Base-by-base conservation (phyloP, 805 yeast species). In the Scheffersomyces spartinae region DNA sequence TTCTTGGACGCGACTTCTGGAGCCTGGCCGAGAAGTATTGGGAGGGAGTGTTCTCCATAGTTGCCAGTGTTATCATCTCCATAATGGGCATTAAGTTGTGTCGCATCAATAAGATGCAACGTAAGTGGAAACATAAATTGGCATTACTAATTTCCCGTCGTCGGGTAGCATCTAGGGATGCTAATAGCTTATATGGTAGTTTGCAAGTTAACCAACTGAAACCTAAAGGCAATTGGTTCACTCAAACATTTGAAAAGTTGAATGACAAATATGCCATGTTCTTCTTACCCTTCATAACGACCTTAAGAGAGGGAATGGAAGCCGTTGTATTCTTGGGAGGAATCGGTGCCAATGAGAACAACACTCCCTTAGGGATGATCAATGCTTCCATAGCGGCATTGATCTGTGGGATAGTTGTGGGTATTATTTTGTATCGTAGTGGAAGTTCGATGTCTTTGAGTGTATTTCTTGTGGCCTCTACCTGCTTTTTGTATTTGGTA, bases 301-400 rank as follows among this genome's bases (percentile, higher is more conserved):
- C 94, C 4, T 55, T 85, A 25, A 68, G 95, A 45, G 95, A 85
- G 50, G 94, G 95, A 2, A 56, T 85, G 27, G 95, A 85, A 49
- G 95, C 95, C 0, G 85, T 85, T 18, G 91, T 85, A 3, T 85
- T 85, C 40, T 65, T 85, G 21, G 95, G 95, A 3, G 96, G 95
- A 15, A 75, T 85, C 21, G 66, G 66, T 3, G n/a, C n/a, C n/a
- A 84, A 84, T 13, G 71, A 81, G 31, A 70, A 74, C 18, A 81
- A 74, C 34, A 84, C 88, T 5, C 45, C 71, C 8, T 44, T 71
- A 0, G 68, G 84, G 0, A 64, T 80, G 31, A 75, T 86, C 10
- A 43, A 77, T 18, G 74, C 91, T 0, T 71, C 72, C 24, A 15
- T 74, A 0, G 33, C 61, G 0, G 95, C 85, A 0, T 53, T 73